Percentiles rank a stretch among this genome's conserved stretches.
Conservation (phyloP, 1,284 basidiomycete genomes). For the Schizophyllum commune region DNA sequence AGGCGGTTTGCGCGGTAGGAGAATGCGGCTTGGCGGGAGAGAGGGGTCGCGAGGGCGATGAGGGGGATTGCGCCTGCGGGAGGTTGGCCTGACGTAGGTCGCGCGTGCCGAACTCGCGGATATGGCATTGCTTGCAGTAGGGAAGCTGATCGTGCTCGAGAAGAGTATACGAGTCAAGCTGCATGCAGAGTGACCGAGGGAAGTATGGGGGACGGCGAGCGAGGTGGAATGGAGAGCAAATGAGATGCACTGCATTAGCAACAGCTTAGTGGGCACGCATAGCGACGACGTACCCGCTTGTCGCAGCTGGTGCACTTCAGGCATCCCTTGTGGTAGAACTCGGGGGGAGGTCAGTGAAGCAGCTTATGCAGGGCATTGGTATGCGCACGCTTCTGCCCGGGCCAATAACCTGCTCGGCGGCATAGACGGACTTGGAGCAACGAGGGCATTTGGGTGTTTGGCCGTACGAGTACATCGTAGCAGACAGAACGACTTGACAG, state of each 20-base stretch:
- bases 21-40: too few relatives aligned
- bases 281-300: neutral
- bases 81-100: conserved; percentile 71
- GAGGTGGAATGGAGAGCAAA: too few relatives aligned
- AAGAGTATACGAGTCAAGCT: conserved; percentile 53
- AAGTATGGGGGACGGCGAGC: neutral
- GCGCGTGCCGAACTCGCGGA: conserved; percentile 62
- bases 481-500: neutral
- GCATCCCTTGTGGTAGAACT: conserved; percentile 72
- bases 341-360: conserved; percentile 26
- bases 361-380: neutral
- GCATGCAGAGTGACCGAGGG: neutral
- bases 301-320: conserved; percentile 50
- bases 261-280: too few relatives aligned
- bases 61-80: conserved; percentile 35
- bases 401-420: conserved; percentile 48
- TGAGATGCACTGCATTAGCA: too few relatives aligned
- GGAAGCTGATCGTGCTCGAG: conserved; percentile 61
- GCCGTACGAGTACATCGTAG: conserved; percentile 8
- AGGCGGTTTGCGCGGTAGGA: too few relatives aligned
- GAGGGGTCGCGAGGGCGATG: neutral
- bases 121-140: conserved; percentile 63
- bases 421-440: conserved; percentile 54
- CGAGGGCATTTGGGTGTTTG: conserved; percentile 47
- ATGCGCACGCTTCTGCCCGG: neutral